phyloP scores from a whole-genome alignment of 305 asterid genomes.

The Ilex paraguariensis region DNA sequence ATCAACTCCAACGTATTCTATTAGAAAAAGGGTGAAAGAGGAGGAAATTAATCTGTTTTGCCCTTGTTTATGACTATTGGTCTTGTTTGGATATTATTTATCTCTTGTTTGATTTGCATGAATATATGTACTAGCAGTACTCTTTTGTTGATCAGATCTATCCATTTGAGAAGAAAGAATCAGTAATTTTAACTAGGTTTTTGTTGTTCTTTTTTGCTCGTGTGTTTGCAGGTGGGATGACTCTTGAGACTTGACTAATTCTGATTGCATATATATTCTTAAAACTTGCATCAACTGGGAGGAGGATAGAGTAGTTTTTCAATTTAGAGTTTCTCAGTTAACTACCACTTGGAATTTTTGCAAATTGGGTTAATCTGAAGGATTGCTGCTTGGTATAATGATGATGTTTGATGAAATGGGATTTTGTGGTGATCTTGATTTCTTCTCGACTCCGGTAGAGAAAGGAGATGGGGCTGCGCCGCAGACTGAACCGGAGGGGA shows the following conservation, averaged over 20 bases:
- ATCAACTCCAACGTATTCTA: not conserved
- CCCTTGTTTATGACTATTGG: not conserved
- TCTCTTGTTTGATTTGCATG: conserved; percentile 1
- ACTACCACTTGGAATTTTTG: not conserved
- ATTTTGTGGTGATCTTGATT: conserved; percentile 57
- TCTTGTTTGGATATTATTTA: not conserved
- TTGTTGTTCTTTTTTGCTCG: not conserved
- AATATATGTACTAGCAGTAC: no score
- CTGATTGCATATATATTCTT: not conserved
- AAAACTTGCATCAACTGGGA: conserved; percentile 2
- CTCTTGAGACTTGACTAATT: conserved; percentile 10
- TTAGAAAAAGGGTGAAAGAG: no score
- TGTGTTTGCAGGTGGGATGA: conserved; percentile 26
- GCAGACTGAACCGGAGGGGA: conserved; percentile 23
- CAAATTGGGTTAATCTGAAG: not conserved
- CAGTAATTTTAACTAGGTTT: not conserved
- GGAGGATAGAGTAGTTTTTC: conserved; percentile 1
- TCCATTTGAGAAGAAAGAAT: no score
- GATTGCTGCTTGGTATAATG: conserved; percentile 13
- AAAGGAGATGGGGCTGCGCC: conserved; percentile 25
- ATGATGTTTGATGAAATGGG: conserved; percentile 58
- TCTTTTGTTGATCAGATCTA: no score
- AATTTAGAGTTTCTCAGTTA: conserved; percentile 11
- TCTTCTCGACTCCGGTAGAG: conserved; percentile 38
- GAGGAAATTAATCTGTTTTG: not conserved